phyloP scores from a whole-genome alignment of 2,329 filamentous ascomycete species.

The Escovopsis weberi region DNA sequence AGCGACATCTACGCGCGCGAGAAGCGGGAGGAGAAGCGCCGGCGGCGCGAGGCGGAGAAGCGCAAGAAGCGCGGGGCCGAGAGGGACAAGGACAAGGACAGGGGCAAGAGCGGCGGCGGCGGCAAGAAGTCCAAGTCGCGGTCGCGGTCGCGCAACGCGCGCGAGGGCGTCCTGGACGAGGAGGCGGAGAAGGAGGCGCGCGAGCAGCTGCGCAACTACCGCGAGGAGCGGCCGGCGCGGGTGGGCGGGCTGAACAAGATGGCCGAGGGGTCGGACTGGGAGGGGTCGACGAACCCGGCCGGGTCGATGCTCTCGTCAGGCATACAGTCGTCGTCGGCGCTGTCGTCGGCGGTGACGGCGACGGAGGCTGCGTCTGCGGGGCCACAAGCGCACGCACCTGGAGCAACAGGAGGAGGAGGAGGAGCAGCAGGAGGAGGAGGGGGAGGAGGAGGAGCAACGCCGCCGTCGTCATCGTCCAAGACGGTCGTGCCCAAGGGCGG shows the following conservation, averaged over 20 bases:
- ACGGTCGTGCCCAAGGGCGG: slow-evolving; percentile 13
- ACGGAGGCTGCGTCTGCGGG: slow-evolving; percentile 36
- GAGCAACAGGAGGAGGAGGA: too few relatives aligned
- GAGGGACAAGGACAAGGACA: slow-evolving; percentile 31
- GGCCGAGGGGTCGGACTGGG: slow-evolving; percentile 65
- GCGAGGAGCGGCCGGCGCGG: slow-evolving; percentile 69
- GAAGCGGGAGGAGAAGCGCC: slow-evolving; percentile 38
- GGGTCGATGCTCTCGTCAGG: slow-evolving; percentile 47
- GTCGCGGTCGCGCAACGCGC: slow-evolving; percentile 14
- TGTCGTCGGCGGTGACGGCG: slow-evolving; percentile 24
- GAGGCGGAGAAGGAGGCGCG: slow-evolving; percentile 48
- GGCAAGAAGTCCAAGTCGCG: background rate
- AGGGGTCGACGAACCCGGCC: slow-evolving; percentile 55
- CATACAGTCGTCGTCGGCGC: slow-evolving; percentile 32
- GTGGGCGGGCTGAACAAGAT: slow-evolving; percentile 82
- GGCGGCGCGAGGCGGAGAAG: slow-evolving; percentile 28
- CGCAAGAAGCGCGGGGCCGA: slow-evolving; percentile 16
- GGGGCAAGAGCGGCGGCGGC: background rate
- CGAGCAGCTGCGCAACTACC: slow-evolving; percentile 66
- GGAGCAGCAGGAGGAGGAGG: too few relatives aligned
- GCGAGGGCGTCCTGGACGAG: slow-evolving; percentile 48
- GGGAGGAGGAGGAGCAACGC: too few relatives aligned
- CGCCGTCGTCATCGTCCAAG: too few relatives aligned
- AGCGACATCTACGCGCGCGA: slow-evolving; percentile 42
- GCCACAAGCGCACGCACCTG: slow-evolving; percentile 20